Percentiles rank a stretch among this genome's conserved stretches.
These are phyloP conservation scores for Candida argentea DNA, from an alignment of 805 yeast species.

Conservation along the genomic window DNA sequence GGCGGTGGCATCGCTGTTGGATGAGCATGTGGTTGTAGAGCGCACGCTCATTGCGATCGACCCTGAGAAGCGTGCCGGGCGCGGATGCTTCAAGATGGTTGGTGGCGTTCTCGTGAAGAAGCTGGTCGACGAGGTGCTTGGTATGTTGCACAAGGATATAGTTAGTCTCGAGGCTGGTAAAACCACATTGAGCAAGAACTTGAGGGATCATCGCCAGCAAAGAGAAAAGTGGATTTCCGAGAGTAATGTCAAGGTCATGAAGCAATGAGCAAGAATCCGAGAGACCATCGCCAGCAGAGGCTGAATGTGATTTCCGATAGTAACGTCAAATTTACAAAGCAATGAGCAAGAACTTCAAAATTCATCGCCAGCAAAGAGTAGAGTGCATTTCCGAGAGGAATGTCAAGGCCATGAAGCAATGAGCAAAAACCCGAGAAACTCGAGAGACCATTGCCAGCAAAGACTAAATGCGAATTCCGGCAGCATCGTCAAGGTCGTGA, in stretches of 20 bases:
- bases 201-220: conserved; percentile 18
- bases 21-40: conserved; percentile 33
- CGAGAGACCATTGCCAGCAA: conserved; percentile 18
- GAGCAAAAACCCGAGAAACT: conserved; percentile 9
- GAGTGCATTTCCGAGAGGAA: conserved; percentile 32
- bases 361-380: conserved; percentile 23
- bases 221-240: conserved; percentile 31
- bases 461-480: conserved; percentile 31
- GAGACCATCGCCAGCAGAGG: conserved; percentile 19
- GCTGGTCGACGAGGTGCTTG: conserved; percentile 65
- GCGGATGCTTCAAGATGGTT: conserved; percentile 87
- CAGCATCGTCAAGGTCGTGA: conserved; percentile 33
- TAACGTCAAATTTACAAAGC: conserved; percentile 32
- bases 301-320: conserved; percentile 32
- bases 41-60: conserved; percentile 26
- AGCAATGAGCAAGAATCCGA: conserved; percentile 14
- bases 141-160: conserved; percentile 47
- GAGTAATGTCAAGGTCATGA: conserved; percentile 32
- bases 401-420: conserved; percentile 29
- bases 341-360: conserved; percentile 12
- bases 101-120: conserved; percentile 88
- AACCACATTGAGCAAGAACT: conserved; percentile 15
- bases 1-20: conserved; percentile 24
- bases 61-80: conserved; percentile 29
- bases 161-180: conserved; percentile 14